phyloP scores from a whole-genome alignment of 169 alveolate genomes.

The Theileria parva region DNA sequence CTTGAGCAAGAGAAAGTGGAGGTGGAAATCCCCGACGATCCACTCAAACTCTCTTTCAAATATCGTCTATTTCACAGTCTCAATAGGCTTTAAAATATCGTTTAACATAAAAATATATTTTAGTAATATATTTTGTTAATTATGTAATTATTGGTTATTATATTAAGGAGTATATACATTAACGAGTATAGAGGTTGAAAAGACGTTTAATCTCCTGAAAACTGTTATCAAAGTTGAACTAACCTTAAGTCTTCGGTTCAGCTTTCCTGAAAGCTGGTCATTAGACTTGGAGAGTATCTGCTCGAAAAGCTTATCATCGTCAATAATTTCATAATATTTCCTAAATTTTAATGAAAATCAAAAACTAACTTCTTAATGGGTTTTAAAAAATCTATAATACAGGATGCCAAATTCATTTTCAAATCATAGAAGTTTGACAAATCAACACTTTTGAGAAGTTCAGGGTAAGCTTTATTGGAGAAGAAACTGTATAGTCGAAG shows the following conservation, averaged over 20 bases:
- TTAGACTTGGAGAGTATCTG: conserved; percentile 8
- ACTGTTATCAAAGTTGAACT: not conserved
- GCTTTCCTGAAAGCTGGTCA: conserved; percentile 1
- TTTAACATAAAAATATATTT: conserved; percentile 24
- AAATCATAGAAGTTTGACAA: conserved; percentile 16
- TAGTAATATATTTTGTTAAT: not conserved
- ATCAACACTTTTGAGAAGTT: not conserved
- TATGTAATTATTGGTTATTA: not conserved
- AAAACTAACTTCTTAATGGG: conserved; percentile 30
- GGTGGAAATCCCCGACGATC: conserved; percentile 38
- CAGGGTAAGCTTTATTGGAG: conserved; percentile 18
- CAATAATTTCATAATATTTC: conserved; percentile 25
- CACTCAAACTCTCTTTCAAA: conserved; percentile 43
- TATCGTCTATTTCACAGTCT: conserved; percentile 20
- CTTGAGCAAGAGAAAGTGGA: not conserved
- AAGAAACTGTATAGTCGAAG: conserved; percentile 30
- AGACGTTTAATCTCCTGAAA: conserved; percentile 29
- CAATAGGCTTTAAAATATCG: not conserved
- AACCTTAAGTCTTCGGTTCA: conserved; percentile 3
- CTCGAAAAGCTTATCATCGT: conserved; percentile 23
- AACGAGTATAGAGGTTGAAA: not conserved
- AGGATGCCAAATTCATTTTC: conserved; percentile 27
- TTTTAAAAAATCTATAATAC: conserved; percentile 4
- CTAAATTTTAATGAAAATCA: not conserved
- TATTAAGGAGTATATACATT: not conserved